Conservation (phyloP, 129 eudicot species). For the Scalesia atractyloides region DNA sequence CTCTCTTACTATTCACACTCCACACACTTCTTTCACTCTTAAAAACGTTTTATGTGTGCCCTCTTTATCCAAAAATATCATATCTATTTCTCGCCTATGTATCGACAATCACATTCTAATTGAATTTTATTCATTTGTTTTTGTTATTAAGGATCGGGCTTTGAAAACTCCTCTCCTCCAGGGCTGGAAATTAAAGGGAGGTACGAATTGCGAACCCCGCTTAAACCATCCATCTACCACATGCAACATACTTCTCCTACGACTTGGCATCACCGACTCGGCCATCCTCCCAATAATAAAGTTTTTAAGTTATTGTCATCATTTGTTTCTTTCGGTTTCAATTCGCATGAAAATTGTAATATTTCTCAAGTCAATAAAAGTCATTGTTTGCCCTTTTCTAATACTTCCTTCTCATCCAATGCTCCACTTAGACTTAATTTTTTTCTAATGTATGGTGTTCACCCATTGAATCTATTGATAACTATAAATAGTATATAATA, state of each 20-base stretch:
- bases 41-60: too few relatives aligned
- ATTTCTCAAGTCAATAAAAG: neutral
- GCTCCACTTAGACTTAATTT: neutral
- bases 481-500: neutral
- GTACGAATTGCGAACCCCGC: neutral
- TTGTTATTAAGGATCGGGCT: neutral
- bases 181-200: neutral
- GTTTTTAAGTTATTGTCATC: neutral
- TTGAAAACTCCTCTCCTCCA: neutral
- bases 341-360: neutral
- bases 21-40: too few relatives aligned
- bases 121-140: neutral
- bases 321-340: neutral
- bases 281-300: neutral
- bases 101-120: too few relatives aligned
- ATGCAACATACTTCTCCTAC: neutral
- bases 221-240: neutral
- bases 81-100: too few relatives aligned
- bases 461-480: neutral
- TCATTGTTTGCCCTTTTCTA: neutral
- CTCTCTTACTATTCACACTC: too few relatives aligned
- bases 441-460: constrained; percentile 7
- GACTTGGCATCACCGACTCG: neutral
- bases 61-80: too few relatives aligned
- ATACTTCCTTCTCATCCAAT: neutral